Evolutionary conservation across 1,284 basidiomycete genomes (phyloP).

Genomic region (Trametes polyzona): DNA sequence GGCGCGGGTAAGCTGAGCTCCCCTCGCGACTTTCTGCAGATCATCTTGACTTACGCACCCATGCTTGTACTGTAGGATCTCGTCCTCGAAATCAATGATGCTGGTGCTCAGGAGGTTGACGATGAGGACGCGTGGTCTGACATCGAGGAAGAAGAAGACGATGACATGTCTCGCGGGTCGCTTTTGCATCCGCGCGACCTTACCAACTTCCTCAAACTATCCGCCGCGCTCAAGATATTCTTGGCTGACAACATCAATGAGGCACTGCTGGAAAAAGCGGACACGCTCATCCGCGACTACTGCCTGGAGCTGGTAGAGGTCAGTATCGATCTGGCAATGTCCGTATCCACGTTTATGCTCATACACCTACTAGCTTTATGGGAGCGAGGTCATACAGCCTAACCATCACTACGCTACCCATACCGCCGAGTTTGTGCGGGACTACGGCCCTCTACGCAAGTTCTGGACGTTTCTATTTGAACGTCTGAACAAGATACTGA

Average conservation of each 20-base stretch:
- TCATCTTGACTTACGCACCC: too few relatives aligned
- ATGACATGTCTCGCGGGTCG: background rate
- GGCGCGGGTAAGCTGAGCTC: too few relatives aligned
- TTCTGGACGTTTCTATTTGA: conserved; percentile 47
- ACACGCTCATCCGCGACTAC: conserved; percentile 29
- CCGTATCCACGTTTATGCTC: too few relatives aligned
- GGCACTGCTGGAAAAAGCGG: conserved; percentile 18
- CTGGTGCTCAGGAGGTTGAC: background rate
- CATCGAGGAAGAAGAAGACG: background rate
- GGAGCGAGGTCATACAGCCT: conserved; percentile 30
- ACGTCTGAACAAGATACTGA: conserved; percentile 41
- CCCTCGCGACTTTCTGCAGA: too few relatives aligned
- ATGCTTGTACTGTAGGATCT: background rate
- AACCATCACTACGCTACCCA: conserved; percentile 40
- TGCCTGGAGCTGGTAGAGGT: conserved; percentile 28
- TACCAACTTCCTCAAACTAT: conserved; percentile 33
- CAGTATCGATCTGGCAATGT: too few relatives aligned
- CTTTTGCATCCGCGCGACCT: conserved; percentile 32
- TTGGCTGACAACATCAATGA: conserved; percentile 18
- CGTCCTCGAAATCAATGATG: conserved; percentile 11
- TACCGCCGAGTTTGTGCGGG: conserved; percentile 25
- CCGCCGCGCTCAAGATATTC: conserved; percentile 23
- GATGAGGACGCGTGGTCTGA: background rate
- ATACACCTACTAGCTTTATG: conserved; percentile 35
- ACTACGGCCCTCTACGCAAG: conserved; percentile 39